Percentiles rank a stretch among this genome's conserved stretches.
phyloP scores from a whole-genome alignment of 2,329 filamentous ascomycete species.

The Remersonia thermophila region DNA sequence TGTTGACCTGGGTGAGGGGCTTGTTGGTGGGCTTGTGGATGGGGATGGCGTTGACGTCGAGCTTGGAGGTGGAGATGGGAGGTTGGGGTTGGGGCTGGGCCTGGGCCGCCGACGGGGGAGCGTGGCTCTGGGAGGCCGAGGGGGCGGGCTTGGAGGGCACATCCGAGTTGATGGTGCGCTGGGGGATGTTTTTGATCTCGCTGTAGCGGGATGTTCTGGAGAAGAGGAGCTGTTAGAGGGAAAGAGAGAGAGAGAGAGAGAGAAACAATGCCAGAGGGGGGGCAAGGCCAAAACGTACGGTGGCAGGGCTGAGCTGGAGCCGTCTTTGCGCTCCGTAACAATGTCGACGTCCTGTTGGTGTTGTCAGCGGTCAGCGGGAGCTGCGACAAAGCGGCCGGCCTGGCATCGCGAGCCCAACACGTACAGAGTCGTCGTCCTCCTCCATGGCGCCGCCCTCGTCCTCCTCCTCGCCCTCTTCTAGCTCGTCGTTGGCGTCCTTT shows the following conservation, averaged over 20 bases:
- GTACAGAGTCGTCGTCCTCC: slow-evolving; percentile 44
- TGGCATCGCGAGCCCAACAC: too few relatives aligned
- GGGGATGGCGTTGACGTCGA: slow-evolving; percentile 76
- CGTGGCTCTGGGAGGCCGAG: slow-evolving; percentile 22
- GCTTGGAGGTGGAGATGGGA: slow-evolving; percentile 64
- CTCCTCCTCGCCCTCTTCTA: slow-evolving; percentile 53
- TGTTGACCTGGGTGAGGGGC: slow-evolving; percentile 63
- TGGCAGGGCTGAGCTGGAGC: slow-evolving; percentile 46
- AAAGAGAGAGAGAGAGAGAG: not conserved
- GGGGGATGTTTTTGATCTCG: slow-evolving; percentile 53
- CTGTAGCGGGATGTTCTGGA: slow-evolving; percentile 48
- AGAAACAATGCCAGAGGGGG: not conserved
- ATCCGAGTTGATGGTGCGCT: slow-evolving; percentile 43
- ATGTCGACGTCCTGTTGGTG: slow-evolving; percentile 49
- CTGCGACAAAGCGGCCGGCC: not conserved
- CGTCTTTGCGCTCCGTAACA: slow-evolving; percentile 55
- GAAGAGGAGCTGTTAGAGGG: slow-evolving; percentile 4
- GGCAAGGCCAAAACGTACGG: slow-evolving; percentile 43
- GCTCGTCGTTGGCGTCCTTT: slow-evolving; percentile 35
- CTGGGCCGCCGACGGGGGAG: slow-evolving; percentile 34
- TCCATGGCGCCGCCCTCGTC: slow-evolving; percentile 50
- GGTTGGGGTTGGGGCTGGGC: slow-evolving; percentile 22
- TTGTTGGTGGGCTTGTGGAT: slow-evolving; percentile 69
- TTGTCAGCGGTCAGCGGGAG: not conserved
- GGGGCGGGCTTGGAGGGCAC: slow-evolving; percentile 31